These are phyloP conservation scores for Fusarium cyanostomum DNA, from an alignment of 2,329 filamentous ascomycete species.

Conservation along the genomic window DNA sequence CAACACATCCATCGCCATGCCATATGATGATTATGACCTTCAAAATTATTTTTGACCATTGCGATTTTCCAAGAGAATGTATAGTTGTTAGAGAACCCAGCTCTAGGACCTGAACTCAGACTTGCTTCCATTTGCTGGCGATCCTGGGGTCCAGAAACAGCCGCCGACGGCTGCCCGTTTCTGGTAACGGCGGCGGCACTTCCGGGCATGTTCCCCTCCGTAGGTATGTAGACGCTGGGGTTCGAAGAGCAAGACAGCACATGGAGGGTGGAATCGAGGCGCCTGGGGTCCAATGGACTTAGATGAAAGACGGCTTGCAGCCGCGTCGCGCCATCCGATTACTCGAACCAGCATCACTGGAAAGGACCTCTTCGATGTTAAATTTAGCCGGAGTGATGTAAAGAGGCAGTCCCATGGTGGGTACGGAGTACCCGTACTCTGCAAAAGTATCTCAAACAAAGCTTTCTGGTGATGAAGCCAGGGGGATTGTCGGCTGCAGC, in stretches of 20 bases:
- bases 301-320: slow-evolving; percentile 8
- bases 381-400: slow-evolving; percentile 18
- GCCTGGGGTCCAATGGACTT: slow-evolving; percentile 11
- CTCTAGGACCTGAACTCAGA: neutral
- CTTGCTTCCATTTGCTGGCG: neutral
- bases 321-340: slow-evolving; percentile 10
- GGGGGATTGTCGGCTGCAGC: slow-evolving; percentile 1
- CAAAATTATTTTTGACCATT: neutral
- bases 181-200: slow-evolving; percentile 4
- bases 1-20: slow-evolving; percentile 15
- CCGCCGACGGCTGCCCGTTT: neutral
- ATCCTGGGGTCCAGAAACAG: slow-evolving; percentile 1
- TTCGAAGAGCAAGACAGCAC: slow-evolving; percentile 16
- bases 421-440: neutral
- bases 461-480: neutral
- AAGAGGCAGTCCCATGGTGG: slow-evolving; percentile 9
- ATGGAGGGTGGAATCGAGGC: slow-evolving; percentile 4
- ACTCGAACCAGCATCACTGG: slow-evolving; percentile 3
- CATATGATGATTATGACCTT: neutral
- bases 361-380: slow-evolving; percentile 12
- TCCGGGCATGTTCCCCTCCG: slow-evolving; percentile 3
- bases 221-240: slow-evolving; percentile 15
- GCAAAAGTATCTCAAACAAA: slow-evolving; percentile 3
- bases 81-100: neutral
- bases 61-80: neutral